phyloP scores from a whole-genome alignment of 345 rosid species.

The Carallia brachiata region DNA sequence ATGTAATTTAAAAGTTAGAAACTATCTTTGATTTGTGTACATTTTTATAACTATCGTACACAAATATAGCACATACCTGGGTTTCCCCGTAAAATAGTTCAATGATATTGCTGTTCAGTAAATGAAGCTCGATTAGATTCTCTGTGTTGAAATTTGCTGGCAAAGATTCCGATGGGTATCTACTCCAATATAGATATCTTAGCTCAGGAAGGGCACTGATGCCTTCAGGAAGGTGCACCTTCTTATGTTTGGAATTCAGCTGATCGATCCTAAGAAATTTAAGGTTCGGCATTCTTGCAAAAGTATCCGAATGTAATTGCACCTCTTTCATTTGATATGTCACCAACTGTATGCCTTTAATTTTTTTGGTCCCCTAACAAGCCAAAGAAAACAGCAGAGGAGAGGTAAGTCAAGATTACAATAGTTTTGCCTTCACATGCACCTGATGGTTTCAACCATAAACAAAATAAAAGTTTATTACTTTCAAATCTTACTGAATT shows the following conservation, averaged over 20 bases:
- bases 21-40: background rate
- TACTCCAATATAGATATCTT: conserved; percentile 6
- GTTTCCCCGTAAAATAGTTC: background rate
- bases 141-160: conserved; percentile 3
- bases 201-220: conserved; percentile 1
- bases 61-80: background rate
- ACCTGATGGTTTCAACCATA: background rate
- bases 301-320: background rate
- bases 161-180: conserved; percentile 6
- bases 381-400: background rate
- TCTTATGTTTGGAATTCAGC: background rate
- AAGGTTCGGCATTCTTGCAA: background rate
- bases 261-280: background rate
- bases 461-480: background rate
- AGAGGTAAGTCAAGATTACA: background rate
- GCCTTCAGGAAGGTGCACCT: background rate
- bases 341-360: background rate
- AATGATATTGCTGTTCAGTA: background rate
- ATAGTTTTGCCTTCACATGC: too few species aligned
- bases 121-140: conserved; percentile 13
- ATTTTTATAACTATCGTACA: too few species aligned
- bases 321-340: background rate
- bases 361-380: conserved; percentile 2
- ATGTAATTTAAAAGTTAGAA: background rate
- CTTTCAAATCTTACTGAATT: background rate